Base-by-base conservation (phyloP, 2,329 filamentous ascomycete genomes). In the Cryphonectria nitschkei region DNA sequence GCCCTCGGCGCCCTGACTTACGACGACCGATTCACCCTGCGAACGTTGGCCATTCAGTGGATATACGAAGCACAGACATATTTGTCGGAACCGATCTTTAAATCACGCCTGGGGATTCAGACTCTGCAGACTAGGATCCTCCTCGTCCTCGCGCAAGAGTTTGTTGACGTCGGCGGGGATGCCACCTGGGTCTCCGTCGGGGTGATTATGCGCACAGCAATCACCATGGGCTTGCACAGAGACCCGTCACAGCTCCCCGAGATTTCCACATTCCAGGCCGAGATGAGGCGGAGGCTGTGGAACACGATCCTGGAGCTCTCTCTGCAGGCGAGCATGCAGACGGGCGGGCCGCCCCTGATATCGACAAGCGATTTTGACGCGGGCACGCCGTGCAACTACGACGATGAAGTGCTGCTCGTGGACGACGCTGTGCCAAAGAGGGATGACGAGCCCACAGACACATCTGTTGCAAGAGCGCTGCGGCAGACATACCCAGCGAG, bases 201-300 rank as follows among this genome's bases (percentile, higher is more conserved):
- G 0, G 77, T 80, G 0, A 72, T 89, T 14, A 71, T 88, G n/a
- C 81, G 87, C 14, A 83, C 82, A 46, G 62, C 43, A 32, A 32
- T 50, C 62, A 83, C 83, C 68, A 88, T 89, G 82, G 88, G 88
- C 3, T 79, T 89, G 7, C 87, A 90, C 75, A 83, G 86, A 1
- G 88, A 90, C 69, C 87, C 88, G 0, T 81, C 79, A 41, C 79
- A 82, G 70, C 82, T 89, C 4, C 80, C 82, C 8, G 80, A 81
- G 29, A 85, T 87, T 81, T 81, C 84, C 2, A 75, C 79, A 0
- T 82, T 86, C 50, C 80, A 82, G 29, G 81, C 83, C 0, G 88
- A 90, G 77, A 83, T 89, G 77, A 82, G 87, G 1, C 80, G 87
- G 4, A 81, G 88, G 2, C 75, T 90, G 0, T 90, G 88, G 88